Conservation (phyloP, 768 basidiomycete genomes). For the Mycena latifolia region DNA sequence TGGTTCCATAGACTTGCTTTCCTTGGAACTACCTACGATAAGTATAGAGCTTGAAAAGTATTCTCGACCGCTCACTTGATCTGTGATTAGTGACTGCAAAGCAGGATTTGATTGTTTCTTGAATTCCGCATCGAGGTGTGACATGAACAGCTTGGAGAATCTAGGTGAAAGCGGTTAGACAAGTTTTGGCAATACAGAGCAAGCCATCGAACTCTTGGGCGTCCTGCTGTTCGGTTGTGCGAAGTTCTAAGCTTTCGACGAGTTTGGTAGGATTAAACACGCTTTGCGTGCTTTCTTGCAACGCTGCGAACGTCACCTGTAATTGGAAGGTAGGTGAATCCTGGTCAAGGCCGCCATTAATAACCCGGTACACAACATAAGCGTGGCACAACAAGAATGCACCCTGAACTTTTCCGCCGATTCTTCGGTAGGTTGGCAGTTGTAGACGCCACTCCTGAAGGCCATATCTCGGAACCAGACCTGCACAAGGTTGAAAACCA, state of each 20-base stretch:
- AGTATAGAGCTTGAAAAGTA: neutral
- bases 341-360: constrained; percentile 48
- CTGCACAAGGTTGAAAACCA: constrained; percentile 51
- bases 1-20: constrained; percentile 82
- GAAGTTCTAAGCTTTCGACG: constrained; percentile 86
- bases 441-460: constrained; percentile 88
- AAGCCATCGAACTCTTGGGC: constrained; percentile 84
- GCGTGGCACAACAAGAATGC: constrained; percentile 21
- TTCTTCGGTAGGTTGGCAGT: constrained; percentile 72
- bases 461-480: constrained; percentile 92
- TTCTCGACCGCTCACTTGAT: constrained; percentile 63
- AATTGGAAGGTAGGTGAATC: constrained; percentile 85
- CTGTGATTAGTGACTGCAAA: constrained; percentile 76
- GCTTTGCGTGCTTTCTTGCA: constrained; percentile 77
- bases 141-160: constrained; percentile 96
- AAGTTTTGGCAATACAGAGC: neutral
- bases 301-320: constrained; percentile 85
- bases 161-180: constrained; percentile 52
- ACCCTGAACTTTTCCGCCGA: constrained; percentile 57
- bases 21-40: constrained; percentile 85
- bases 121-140: constrained; percentile 89
- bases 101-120: constrained; percentile 77
- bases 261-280: constrained; percentile 89
- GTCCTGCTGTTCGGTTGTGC: constrained; percentile 93
- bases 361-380: neutral